A percentile compares a stretch with the other conserved stretches of the same genome.
These are phyloP conservation scores for Penicillium fimorum DNA, from an alignment of 495 filamentous ascomycete species.

Conservation along the genomic window DNA sequence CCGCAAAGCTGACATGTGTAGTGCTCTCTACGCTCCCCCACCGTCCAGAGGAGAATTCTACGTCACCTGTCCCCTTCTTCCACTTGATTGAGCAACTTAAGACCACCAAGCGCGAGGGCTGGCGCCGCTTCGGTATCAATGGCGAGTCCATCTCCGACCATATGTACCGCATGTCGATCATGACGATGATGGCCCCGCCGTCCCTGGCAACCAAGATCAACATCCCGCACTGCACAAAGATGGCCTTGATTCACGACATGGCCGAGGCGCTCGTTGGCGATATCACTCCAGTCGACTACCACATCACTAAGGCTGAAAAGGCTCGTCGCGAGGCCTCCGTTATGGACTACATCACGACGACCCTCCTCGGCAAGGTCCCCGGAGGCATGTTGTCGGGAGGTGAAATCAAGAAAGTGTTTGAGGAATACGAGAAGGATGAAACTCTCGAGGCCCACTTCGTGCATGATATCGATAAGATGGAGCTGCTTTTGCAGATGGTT, in stretches of 20 bases:
- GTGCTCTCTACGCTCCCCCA: conserved; percentile 50
- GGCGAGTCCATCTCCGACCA: conserved; percentile 92
- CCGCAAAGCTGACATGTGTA: conserved; percentile 17
- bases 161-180: conserved; percentile 99
- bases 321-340: conserved; percentile 77
- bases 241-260: conserved; percentile 97
- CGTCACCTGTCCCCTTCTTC: conserved; percentile 84
- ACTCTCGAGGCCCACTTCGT: conserved; percentile 86
- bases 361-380: conserved; percentile 70
- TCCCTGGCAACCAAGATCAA: conserved; percentile 67
- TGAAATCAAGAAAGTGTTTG: conserved; percentile 75
- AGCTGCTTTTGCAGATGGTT: conserved; percentile 89
- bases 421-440: conserved; percentile 86
- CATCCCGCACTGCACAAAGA: conserved; percentile 79
- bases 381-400: conserved; percentile 59
- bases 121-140: conserved; percentile 81
- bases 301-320: conserved; percentile 70
- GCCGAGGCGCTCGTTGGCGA: conserved; percentile 92
- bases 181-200: conserved; percentile 88
- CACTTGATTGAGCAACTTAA: conserved; percentile 91
- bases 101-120: conserved; percentile 93
- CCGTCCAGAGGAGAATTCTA: conserved; percentile 56
- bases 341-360: conserved; percentile 81
- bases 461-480: conserved; percentile 96
- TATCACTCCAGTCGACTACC: conserved; percentile 80